Base-by-base conservation (phyloP, 257 asterid genomes). In the Voacanga thouarsii region DNA sequence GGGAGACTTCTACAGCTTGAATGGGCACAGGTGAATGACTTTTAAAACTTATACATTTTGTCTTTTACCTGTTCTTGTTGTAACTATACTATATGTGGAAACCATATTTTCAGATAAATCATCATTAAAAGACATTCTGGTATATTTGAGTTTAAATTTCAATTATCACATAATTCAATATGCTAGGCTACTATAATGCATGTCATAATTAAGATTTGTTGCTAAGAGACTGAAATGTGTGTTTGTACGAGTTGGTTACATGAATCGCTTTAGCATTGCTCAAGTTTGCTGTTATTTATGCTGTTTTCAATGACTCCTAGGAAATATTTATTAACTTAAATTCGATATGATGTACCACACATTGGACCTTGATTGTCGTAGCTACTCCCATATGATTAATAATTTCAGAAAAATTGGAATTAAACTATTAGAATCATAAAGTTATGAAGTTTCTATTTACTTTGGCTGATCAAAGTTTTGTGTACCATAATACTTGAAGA, bases 11-110 rank as follows among this genome's bases (percentile, higher is more conserved):
- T 5, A n/a, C 80, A 84, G 71, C 81, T 61, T 84, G 71, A 75
- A 64, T 74, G 87, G 81, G 26, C 85, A 84, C 82, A 81, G 85
- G 87, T 84, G 44, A 61, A 72, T 21, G 49, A 28, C 74, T 33
- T 12, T 14, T 59, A 11, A 1, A 57, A 28, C 59, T 72, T 16
- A 12, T 21, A 7, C 49, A 7, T 70, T 30, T 53, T 59, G 12
- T 39, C 41, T 69, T 33, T 26, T 43, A 44, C n/a, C n/a, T n/a
- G n/a, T n/a, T n/a, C n/a, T n/a, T n/a, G n/a, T n/a, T n/a, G n/a
- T n/a, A 43, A 14, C 23, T 8, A n/a, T 63, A 14, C 15, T 15
- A 30, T 63, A 18, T 61, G 3, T 16, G 19, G n/a, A 15, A 19
- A 10, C 24, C 30, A 14, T 33, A 30, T 64, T 30, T 64, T 30